Evolutionary conservation across 23 red algal species (phyloP).

Genomic region (Pyropia haitanensis): DNA sequence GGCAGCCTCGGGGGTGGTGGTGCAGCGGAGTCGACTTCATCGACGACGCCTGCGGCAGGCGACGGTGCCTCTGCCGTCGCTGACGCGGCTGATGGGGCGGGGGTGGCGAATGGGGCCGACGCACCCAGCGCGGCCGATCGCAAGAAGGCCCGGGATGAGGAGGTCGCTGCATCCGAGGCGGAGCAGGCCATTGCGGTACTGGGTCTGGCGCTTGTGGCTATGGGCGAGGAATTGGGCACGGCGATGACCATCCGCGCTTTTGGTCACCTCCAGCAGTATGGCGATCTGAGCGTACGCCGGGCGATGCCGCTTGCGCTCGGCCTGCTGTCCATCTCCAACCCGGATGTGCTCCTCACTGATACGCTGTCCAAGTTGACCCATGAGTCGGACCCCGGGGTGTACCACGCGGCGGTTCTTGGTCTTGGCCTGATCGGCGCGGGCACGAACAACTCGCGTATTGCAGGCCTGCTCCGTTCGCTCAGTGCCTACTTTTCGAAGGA

Average conservation of each 20-base stretch:
- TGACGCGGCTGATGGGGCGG: background rate
- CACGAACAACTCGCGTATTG: conserved; percentile 91
- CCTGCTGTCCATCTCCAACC: conserved; percentile 71
- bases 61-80: conserved; percentile 6
- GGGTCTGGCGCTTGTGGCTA: conserved; percentile 63
- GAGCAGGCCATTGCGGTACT: conserved; percentile 69
- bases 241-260: conserved; percentile 82
- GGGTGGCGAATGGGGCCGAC: background rate
- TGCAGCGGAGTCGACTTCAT: background rate
- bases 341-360: conserved; percentile 69
- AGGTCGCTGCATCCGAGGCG: conserved; percentile 15
- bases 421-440: conserved; percentile 85
- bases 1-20: background rate
- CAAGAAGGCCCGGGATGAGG: conserved; percentile 27
- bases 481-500: conserved; percentile 85
- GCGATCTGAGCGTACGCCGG: conserved; percentile 51
- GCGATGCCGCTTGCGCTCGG: conserved; percentile 80
- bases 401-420: conserved; percentile 66
- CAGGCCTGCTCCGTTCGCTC: conserved; percentile 79
- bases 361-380: conserved; percentile 87
- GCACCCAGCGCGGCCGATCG: background rate
- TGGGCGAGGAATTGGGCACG: conserved; percentile 75
- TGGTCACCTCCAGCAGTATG: conserved; percentile 86
- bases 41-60: background rate
- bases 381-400: conserved; percentile 83